Percentiles rank a stretch among this genome's conserved stretches.
phyloP scores from a whole-genome alignment of 306 rosid genomes.

The Quercus parvula region DNA sequence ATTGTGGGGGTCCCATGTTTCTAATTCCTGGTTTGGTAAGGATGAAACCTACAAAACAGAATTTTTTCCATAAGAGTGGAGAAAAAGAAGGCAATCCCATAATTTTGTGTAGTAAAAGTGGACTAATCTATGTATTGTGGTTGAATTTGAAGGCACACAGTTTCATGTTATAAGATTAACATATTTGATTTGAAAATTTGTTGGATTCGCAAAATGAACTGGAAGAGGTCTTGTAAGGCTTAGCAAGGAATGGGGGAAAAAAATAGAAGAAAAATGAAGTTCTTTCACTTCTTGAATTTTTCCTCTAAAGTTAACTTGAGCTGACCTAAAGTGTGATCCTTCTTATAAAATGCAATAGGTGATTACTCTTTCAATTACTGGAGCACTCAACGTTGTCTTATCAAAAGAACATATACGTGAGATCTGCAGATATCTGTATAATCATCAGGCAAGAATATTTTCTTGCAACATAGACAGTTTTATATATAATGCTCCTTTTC shows the following conservation, averaged over 20 bases:
- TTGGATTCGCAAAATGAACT: background rate
- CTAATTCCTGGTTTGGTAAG: constrained; percentile 84
- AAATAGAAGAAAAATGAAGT: background rate
- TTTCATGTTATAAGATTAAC: background rate
- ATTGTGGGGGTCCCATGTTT: constrained; percentile 95
- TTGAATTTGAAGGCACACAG: background rate
- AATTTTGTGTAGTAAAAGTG: background rate
- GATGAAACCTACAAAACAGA: too few species aligned
- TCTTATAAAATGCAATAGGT: constrained; percentile 35
- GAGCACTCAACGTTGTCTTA: constrained; percentile 70
- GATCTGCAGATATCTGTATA: constrained; percentile 70
- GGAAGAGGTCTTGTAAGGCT: background rate
- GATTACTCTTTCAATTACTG: constrained; percentile 59
- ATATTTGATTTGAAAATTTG: background rate
- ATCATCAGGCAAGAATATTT: constrained; percentile 62
- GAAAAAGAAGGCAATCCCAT: background rate
- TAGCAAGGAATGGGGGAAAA: background rate
- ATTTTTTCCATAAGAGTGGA: too few species aligned
- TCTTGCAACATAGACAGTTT: background rate
- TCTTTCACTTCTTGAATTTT: background rate
- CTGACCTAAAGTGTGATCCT: background rate
- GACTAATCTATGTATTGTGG: background rate
- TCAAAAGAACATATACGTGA: constrained; percentile 69
- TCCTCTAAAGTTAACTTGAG: background rate
- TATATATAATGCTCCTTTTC: background rate